Evolutionary conservation across 306 rosid species (phyloP).

Genomic region (Glycine latifolia): DNA sequence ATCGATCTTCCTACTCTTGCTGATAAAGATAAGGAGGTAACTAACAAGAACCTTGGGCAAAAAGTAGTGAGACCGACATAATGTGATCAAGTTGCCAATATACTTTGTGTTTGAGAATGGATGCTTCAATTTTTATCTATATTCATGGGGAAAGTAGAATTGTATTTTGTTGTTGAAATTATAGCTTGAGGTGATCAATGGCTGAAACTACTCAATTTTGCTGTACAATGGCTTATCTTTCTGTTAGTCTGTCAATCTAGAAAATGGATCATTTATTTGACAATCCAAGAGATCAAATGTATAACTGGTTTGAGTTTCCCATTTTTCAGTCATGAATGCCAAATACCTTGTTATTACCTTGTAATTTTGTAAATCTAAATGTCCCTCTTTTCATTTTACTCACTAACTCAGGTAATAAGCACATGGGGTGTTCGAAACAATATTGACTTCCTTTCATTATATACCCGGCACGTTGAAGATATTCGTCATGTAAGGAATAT

Average conservation of each 20-base stretch:
- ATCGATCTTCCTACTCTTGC: conserved; percentile 91
- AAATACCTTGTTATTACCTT: conserved; percentile 26
- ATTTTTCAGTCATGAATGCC: conserved; percentile 20
- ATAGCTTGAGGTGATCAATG: conserved; percentile 17
- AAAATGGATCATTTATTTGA: conserved; percentile 24
- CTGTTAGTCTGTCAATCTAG: neutral
- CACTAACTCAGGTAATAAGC: conserved; percentile 69
- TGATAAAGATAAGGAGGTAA: conserved; percentile 85
- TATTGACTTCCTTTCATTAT: conserved; percentile 81
- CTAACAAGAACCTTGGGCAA: neutral
- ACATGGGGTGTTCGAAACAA: conserved; percentile 88
- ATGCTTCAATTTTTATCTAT: conserved; percentile 15
- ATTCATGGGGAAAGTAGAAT: conserved; percentile 16
- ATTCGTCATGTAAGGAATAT: conserved; percentile 74
- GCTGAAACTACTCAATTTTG: neutral
- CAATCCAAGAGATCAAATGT: conserved; percentile 29
- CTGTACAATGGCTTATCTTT: conserved; percentile 9
- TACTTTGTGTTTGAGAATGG: conserved; percentile 25
- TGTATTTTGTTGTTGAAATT: conserved; percentile 14
- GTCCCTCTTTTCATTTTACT: conserved; percentile 29
- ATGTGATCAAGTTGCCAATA: conserved; percentile 26
- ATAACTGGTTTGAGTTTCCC: neutral
- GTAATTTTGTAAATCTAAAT: conserved; percentile 35
- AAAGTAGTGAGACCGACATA: conserved; percentile 38
- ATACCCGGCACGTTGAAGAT: conserved; percentile 86